Evolutionary conservation across 768 basidiomycete genomes (phyloP).

Genomic region (Lentinula boryana): DNA sequence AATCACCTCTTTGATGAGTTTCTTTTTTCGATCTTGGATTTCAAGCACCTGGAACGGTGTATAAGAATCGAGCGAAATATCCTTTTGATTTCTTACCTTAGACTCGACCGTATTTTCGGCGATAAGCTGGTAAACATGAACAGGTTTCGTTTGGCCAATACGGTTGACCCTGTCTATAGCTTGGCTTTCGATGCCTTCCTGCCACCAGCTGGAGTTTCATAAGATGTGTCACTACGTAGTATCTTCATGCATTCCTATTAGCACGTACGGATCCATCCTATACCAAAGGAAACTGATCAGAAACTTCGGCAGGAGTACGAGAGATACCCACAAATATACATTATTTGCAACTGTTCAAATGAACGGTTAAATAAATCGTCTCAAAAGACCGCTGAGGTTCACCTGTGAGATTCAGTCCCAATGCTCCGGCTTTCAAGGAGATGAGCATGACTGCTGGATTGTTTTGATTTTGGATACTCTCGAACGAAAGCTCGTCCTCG

Average conservation of each 20-base stretch:
- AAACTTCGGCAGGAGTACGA: background rate
- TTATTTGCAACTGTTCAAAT: conserved; percentile 63
- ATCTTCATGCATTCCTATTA: background rate
- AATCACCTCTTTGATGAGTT: conserved; percentile 64
- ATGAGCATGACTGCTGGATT: conserved; percentile 83
- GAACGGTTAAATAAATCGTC: background rate
- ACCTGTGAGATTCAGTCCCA: conserved; percentile 80
- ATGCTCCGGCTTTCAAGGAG: conserved; percentile 80
- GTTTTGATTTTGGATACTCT: conserved; percentile 11
- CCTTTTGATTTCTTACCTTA: conserved; percentile 40
- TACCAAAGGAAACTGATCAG: conserved; percentile 7
- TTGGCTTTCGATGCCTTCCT: conserved; percentile 71
- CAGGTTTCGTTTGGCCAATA: conserved; percentile 78
- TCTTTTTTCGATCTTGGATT: conserved; percentile 84
- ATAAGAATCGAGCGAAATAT: background rate
- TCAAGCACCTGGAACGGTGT: conserved; percentile 50
- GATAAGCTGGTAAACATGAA: conserved; percentile 86
- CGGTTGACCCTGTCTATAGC: conserved; percentile 79
- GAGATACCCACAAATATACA: conserved; percentile 60
- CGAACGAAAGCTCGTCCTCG: conserved; percentile 3
- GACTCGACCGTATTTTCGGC: conserved; percentile 87
- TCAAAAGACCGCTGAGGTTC: conserved; percentile 3
- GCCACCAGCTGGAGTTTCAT: conserved; percentile 62
- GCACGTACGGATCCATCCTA: conserved; percentile 75
- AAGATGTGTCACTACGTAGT: background rate